Percentiles rank a stretch among this genome's conserved stretches.
phyloP scores from a whole-genome alignment of 768 basidiomycete genomes.

The Phanerochaete carnosa region DNA sequence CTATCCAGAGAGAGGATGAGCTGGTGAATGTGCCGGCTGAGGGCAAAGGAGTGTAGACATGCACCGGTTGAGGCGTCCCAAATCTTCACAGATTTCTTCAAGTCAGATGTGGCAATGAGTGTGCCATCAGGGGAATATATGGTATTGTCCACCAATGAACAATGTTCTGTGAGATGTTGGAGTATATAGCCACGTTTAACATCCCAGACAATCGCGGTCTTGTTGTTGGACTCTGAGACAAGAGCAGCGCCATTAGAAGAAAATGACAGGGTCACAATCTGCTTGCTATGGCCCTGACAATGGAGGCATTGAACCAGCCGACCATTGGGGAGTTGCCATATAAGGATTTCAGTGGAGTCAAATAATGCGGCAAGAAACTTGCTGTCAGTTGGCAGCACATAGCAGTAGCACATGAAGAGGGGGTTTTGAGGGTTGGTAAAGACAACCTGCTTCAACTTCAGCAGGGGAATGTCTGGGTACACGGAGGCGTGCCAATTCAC shows the following conservation, averaged over 20 bases:
- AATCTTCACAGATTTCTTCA: conserved; percentile 17
- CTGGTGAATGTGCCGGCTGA: too few species aligned
- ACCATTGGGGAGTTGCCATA: conserved; percentile 25
- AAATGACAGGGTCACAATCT: conserved; percentile 18
- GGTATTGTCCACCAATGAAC: conserved; percentile 9
- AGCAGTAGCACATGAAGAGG: too few species aligned
- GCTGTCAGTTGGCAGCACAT: conserved; percentile 25
- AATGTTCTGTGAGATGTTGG: conserved; percentile 6
- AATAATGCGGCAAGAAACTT: conserved; percentile 23
- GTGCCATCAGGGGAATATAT: too few species aligned
- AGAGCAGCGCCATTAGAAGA: conserved; percentile 22
- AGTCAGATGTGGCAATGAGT: conserved; percentile 20
- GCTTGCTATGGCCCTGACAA: conserved; percentile 11
- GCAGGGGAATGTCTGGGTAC: too few species aligned
- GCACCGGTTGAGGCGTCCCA: conserved; percentile 21
- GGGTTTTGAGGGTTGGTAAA: too few species aligned
- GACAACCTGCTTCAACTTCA: too few species aligned
- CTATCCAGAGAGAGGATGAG: too few species aligned
- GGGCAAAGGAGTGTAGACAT: too few species aligned
- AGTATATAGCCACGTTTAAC: conserved; percentile 8
- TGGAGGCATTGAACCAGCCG: neutral
- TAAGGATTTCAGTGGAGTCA: conserved; percentile 21
- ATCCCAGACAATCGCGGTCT: conserved; percentile 18
- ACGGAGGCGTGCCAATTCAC: too few species aligned
- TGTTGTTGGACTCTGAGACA: too few species aligned